Base-by-base conservation (phyloP, 2,329 filamentous ascomycete species). In the Bipolaris victoriae region DNA sequence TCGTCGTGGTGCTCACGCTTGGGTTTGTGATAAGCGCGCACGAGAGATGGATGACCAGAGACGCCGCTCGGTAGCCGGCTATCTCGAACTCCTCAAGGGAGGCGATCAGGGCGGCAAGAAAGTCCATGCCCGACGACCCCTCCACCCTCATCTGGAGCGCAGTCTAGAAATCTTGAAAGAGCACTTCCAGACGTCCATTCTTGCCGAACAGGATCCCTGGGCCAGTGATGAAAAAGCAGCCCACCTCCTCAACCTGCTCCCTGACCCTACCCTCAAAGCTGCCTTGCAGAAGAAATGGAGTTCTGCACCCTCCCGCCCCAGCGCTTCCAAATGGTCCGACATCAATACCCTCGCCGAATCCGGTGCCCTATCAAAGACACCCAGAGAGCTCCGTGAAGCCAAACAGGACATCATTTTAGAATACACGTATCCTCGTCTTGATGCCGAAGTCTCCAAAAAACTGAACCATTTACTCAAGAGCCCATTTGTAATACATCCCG, bases 391-490 rank as follows among this genome's bases (percentile, higher is more conserved):
- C 11, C 84, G 90, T 7, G 91, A 97, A 69, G 92, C 92, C 20
- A 98, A 97, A 79, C 92, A 97, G 76, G 95, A 98, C 73, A 90
- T 99, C 60, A 88, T 98, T 3, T 86, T 99, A 29, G 95, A 99
- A 78, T 98, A 99, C 79, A 97, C 95, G 6, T 99, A 99, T 77
- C 95, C 95, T 3, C 89, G 95, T 37, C 90, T 99, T 52, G 95
- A 99, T 82, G 93, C 95, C 60, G 92, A 97, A 77, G 95, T 99
- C 74, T 95, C 90, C 73, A 98, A 98, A 82, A 97, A 97, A 76
- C 86, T 96, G 55, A 98, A 97, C 80, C 95, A 99, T 84, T 86
- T 99, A 83, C 88, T 99, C 67, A 99, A 99, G 76, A 93, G 89
- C 61, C 95, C 95, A 0, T 99, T 99, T 72, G 94, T 97, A 59